phyloP scores from a whole-genome alignment of 768 basidiomycete genomes.

The Melanogaster broomeanus region DNA sequence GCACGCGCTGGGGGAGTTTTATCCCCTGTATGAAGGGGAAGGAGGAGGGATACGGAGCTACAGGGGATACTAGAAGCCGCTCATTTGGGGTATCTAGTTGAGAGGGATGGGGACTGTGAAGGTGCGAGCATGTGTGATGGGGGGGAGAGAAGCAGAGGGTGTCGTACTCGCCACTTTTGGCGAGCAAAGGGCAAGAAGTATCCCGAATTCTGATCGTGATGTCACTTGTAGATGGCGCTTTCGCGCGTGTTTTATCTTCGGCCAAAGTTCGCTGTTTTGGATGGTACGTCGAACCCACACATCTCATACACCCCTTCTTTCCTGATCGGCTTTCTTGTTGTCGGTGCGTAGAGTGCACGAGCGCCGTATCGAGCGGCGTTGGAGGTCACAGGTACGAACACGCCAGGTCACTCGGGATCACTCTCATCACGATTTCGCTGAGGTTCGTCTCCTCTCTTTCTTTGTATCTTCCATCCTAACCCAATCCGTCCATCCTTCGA shows the following conservation, averaged over 20 bases:
- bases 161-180: constrained; percentile 22
- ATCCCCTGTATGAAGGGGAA: no score
- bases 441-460: constrained; percentile 46
- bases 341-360: constrained; percentile 75
- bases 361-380: constrained; percentile 93
- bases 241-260: constrained; percentile 90
- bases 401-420: constrained; percentile 85
- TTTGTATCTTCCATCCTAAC: not conserved
- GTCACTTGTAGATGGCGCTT: constrained; percentile 69
- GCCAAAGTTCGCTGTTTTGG: constrained; percentile 81
- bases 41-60: no score
- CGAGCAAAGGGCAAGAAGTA: no score
- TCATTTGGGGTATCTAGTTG: constrained; percentile 82
- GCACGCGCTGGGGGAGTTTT: constrained; percentile 60
- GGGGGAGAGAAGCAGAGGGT: constrained; percentile 95
- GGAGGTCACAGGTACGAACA: constrained; percentile 96
- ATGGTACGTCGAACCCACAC: constrained; percentile 59
- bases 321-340: not conserved
- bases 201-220: constrained; percentile 3
- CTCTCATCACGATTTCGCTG: constrained; percentile 89
- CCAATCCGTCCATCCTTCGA: not conserved
- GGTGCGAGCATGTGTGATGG: constrained; percentile 95
- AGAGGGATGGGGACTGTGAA: constrained; percentile 85
- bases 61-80: constrained; percentile 78
- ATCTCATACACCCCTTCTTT: not conserved